Evolutionary conservation across 148 eudicot species (phyloP).

Genomic region (Dysphania ambrosioides): DNA sequence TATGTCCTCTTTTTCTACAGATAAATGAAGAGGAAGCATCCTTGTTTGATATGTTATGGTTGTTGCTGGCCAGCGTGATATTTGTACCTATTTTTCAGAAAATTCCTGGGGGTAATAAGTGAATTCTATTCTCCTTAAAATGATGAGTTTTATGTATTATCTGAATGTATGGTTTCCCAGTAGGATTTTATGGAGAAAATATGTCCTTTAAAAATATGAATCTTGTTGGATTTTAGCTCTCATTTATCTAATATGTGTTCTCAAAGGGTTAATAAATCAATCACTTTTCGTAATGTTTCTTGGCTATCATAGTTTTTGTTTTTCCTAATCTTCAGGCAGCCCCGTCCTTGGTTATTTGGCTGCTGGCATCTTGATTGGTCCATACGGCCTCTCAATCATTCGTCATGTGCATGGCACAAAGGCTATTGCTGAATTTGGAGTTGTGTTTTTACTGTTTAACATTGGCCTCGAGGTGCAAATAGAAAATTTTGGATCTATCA

Average conservation of each 20-base stretch:
- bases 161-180: background rate
- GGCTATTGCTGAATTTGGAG: conserved; percentile 99
- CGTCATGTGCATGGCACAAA: conserved; percentile 95
- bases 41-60: conserved; percentile 82
- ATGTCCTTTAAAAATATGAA: background rate
- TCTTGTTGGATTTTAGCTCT: conserved; percentile 1
- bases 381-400: conserved; percentile 95
- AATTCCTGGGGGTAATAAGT: conserved; percentile 87
- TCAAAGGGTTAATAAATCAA: background rate
- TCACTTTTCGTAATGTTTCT: background rate
- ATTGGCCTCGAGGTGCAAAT: conserved; percentile 94
- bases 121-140: background rate
- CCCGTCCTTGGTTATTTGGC: conserved; percentile 98
- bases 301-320: conserved; percentile 13
- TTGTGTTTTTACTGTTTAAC: conserved; percentile 92
- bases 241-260: background rate
- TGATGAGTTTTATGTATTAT: conserved; percentile 7
- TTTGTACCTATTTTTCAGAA: conserved; percentile 93
- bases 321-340: conserved; percentile 64
- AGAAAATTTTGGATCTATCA: conserved; percentile 19
- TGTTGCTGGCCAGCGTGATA: conserved; percentile 95
- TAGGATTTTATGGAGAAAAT: background rate
- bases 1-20: conserved; percentile 33
- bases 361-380: conserved; percentile 99
- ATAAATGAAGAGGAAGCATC: conserved; percentile 98